These are phyloP conservation scores for Ilex aquifolium DNA, from an alignment of 257 asterid genomes.

Conservation along the genomic window DNA sequence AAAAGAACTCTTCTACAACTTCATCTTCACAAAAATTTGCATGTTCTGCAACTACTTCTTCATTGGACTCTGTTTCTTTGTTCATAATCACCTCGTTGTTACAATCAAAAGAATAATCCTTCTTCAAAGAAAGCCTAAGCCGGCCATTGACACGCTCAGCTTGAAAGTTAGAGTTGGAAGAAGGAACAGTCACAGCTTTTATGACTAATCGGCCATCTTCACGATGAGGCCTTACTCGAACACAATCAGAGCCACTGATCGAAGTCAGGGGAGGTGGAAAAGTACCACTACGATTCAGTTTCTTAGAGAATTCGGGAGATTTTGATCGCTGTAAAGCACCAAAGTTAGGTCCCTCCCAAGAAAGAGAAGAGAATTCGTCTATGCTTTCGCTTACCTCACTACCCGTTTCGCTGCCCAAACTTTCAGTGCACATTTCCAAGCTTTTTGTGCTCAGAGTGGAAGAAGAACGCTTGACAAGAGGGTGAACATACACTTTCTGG, in stretches of 20 bases:
- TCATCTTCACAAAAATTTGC: neutral
- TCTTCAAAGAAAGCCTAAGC: constrained; percentile 48
- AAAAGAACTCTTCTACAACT: constrained; percentile 5
- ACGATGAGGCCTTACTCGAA: constrained; percentile 47
- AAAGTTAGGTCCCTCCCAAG: constrained; percentile 12
- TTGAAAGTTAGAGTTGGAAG: constrained; percentile 25
- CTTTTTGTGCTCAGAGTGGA: constrained; percentile 40
- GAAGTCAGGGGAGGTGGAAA: constrained; percentile 82
- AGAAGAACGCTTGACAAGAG: constrained; percentile 33
- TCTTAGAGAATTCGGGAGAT: constrained; percentile 15
- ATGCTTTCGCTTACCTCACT: constrained; percentile 28
- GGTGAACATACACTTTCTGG: constrained; percentile 40
- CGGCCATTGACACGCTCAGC: constrained; percentile 64
- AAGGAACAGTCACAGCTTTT: constrained; percentile 34
- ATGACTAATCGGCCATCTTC: constrained; percentile 72
- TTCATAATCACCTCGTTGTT: neutral
- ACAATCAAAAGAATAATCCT: neutral
- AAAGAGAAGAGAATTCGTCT: constrained; percentile 20
- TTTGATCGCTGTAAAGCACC: constrained; percentile 11
- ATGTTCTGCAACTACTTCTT: neutral
- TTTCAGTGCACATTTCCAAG: constrained; percentile 86
- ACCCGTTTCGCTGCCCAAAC: constrained; percentile 76
- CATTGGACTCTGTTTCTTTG: neutral
- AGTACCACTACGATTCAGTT: constrained; percentile 5
- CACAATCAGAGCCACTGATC: constrained; percentile 40